A percentile compares a stretch with the other conserved stretches of the same genome.
Conservation (phyloP, 768 basidiomycete genomes). For the Rhizopogon rudus region DNA sequence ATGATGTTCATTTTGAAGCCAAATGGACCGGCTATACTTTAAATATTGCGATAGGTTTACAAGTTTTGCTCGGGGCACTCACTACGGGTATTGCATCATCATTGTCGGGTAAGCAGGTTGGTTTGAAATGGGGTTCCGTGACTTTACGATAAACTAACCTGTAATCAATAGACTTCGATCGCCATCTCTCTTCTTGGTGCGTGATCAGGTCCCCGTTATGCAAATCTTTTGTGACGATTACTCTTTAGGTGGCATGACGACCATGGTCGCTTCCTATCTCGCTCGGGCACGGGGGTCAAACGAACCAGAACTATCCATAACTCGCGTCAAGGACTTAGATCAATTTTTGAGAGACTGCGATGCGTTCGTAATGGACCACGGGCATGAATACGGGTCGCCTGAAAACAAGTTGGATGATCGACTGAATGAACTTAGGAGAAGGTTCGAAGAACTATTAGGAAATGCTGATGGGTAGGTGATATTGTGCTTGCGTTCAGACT, state of each 20-base stretch:
- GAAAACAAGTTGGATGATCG: slow-evolving; percentile 6
- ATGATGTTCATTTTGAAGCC: slow-evolving; percentile 20
- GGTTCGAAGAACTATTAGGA: slow-evolving; percentile 26
- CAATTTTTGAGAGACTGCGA: slow-evolving; percentile 60
- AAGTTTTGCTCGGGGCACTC: slow-evolving; percentile 60
- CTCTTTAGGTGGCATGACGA: slow-evolving; percentile 53
- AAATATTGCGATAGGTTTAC: slow-evolving; percentile 52
- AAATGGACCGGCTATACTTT: slow-evolving; percentile 26
- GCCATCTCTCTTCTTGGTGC: slow-evolving; percentile 35
- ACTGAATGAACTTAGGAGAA: slow-evolving; percentile 11
- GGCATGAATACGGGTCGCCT: slow-evolving; percentile 24
- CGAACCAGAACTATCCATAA: slow-evolving; percentile 62
- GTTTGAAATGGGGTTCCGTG: slow-evolving; percentile 5
- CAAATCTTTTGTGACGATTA: not conserved
- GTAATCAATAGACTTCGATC: slow-evolving; percentile 27
- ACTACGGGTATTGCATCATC: slow-evolving; percentile 61
- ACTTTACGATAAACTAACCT: not conserved
- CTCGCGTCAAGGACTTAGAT: slow-evolving; percentile 55
- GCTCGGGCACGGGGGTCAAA: slow-evolving; percentile 65
- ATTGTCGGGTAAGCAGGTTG: slow-evolving; percentile 35
- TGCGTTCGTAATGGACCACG: slow-evolving; percentile 56
- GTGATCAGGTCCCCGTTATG: slow-evolving; percentile 3
- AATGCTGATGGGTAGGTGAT: slow-evolving; percentile 19
- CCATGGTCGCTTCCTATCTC: slow-evolving; percentile 66
- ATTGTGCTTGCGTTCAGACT: not conserved